Percentiles rank a stretch among this genome's conserved stretches.
Evolutionary conservation across 176 grass and related monocot genomes (phyloP).

Genomic region (Hordeum marinum): DNA sequence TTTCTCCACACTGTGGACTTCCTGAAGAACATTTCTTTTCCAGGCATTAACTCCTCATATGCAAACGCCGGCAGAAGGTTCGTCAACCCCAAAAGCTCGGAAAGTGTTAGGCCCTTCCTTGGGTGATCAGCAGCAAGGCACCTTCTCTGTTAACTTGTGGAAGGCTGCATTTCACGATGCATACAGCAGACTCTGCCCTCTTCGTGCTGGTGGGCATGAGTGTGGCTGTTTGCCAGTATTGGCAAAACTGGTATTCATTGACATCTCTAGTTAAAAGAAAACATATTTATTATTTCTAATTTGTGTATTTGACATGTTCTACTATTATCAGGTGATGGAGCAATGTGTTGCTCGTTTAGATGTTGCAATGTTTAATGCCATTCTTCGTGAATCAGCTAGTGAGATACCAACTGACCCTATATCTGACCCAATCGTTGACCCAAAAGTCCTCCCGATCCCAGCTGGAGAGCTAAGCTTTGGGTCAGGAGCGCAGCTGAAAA

Average conservation of each 20-base stretch:
- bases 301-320: constrained; percentile 9
- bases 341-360: constrained; percentile 86
- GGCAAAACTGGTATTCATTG: constrained; percentile 70
- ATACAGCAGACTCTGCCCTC: constrained; percentile 73
- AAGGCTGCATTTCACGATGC: constrained; percentile 78
- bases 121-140: constrained; percentile 72
- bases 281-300: constrained; percentile 7
- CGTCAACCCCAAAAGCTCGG: constrained; percentile 47
- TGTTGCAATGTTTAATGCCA: constrained; percentile 98
- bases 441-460: constrained; percentile 88
- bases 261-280: constrained; percentile 18
- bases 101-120: constrained; percentile 56
- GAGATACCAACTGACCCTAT: constrained; percentile 94
- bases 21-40: constrained; percentile 33
- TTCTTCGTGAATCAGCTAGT: constrained; percentile 77
- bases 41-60: constrained; percentile 83
- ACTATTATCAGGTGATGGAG: constrained; percentile 79
- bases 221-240: constrained; percentile 87
- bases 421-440: constrained; percentile 84
- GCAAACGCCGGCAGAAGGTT: constrained; percentile 59
- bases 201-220: constrained; percentile 66
- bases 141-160: constrained; percentile 84
- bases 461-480: constrained; percentile 93
- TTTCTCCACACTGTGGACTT: constrained; percentile 10
- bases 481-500: constrained; percentile 91